Conservation (phyloP, 495 filamentous ascomycete species). For the Neurospora sp. region DNA sequence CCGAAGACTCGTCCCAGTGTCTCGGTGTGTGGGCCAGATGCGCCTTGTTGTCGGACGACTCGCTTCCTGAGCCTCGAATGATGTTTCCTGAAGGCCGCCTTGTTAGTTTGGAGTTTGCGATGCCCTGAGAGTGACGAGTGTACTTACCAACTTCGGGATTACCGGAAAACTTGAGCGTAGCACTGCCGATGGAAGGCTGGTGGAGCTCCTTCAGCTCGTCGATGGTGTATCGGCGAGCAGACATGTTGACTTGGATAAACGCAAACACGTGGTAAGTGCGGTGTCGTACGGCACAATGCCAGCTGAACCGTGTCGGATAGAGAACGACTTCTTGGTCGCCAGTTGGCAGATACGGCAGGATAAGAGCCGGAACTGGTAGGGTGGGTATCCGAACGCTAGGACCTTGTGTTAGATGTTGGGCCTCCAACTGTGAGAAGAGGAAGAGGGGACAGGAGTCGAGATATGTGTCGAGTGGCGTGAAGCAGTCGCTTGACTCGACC, state of each 20-base stretch:
- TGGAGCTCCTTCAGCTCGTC: conserved; percentile 29
- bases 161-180: conserved; percentile 9
- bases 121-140: background rate
- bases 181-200: background rate
- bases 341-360: conserved; percentile 7
- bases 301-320: conserved; percentile 24
- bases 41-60: conserved; percentile 8
- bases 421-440: conserved; percentile 27
- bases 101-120: conserved; percentile 2
- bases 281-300: conserved; percentile 9
- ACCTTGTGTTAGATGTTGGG: conserved; percentile 21
- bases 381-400: conserved; percentile 7
- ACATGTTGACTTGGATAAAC: conserved; percentile 22
- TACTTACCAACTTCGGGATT: conserved; percentile 28
- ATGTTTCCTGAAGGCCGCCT: conserved; percentile 15
- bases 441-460: conserved; percentile 15
- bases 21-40: conserved; percentile 13
- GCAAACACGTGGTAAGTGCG: conserved; percentile 27
- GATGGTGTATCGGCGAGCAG: conserved; percentile 23
- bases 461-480: background rate
- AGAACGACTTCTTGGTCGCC: background rate
- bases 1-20: conserved; percentile 17
- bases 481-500: background rate
- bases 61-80: conserved; percentile 13
- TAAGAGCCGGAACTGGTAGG: conserved; percentile 11